Conservation (phyloP, 108 stramenopile species). For the Cyclotella distinguenda region DNA sequence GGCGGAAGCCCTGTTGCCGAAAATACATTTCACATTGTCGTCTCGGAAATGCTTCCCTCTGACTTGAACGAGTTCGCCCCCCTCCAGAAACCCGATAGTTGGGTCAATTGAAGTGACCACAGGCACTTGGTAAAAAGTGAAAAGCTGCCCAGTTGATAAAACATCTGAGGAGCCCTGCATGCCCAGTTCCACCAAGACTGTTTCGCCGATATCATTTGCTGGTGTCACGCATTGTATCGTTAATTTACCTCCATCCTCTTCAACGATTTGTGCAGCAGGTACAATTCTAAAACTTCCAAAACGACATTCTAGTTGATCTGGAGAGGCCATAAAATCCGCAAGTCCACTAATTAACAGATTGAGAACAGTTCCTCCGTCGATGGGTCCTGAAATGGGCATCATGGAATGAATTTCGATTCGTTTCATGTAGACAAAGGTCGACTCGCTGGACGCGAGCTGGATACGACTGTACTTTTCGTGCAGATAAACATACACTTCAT, state of each 20-base stretch:
- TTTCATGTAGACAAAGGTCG: constrained; percentile 18
- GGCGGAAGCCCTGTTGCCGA: constrained; percentile 23
- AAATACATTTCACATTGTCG: constrained; percentile 21
- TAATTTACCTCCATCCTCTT: not conserved
- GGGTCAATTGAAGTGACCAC: constrained; percentile 10
- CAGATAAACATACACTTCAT: constrained; percentile 8
- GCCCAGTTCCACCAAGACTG: constrained; percentile 28
- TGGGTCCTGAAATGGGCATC: constrained; percentile 34
- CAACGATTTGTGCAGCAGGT: not conserved
- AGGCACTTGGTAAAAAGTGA: constrained; percentile 28
- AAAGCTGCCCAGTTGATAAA: constrained; percentile 26
- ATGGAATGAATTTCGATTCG: constrained; percentile 16
- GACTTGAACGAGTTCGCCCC: constrained; percentile 31
- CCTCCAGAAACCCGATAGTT: constrained; percentile 32
- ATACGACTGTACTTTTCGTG: constrained; percentile 21
- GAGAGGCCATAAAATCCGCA: constrained; percentile 7
- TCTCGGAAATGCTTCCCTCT: constrained; percentile 29
- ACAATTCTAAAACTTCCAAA: constrained; percentile 23
- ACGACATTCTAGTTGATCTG: constrained; percentile 16
- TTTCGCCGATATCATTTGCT: not conserved
- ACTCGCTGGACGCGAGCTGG: constrained; percentile 24
- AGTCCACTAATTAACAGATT: constrained; percentile 3
- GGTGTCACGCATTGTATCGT: constrained; percentile 23
- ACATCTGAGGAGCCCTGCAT: constrained; percentile 13
- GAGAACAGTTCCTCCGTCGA: constrained; percentile 29